Conservation (phyloP, 1,284 basidiomycete species). For the Apiotrichum laibachii region DNA sequence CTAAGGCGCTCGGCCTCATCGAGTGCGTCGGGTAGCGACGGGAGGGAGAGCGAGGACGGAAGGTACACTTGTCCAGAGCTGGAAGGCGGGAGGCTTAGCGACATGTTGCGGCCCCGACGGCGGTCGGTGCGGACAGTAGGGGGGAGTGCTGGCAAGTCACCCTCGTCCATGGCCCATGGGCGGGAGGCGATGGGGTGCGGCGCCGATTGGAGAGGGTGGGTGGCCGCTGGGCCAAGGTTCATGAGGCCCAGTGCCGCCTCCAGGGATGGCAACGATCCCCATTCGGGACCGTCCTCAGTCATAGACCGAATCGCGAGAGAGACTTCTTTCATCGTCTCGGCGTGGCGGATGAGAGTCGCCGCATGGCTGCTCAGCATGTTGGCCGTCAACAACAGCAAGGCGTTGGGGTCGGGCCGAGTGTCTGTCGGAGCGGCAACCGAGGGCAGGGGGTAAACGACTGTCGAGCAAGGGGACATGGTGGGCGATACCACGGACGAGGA, state of each 20-base stretch:
- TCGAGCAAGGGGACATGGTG: constrained; percentile 12
- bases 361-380: constrained; percentile 39
- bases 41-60: background rate
- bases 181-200: too few relatives aligned
- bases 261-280: constrained; percentile 19
- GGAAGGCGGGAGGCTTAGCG: too few relatives aligned
- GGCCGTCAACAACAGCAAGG: constrained; percentile 27
- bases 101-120: background rate
- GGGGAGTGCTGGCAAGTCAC: too few relatives aligned
- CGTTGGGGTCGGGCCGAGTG: background rate
- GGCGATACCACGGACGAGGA: background rate
- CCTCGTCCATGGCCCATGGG: too few relatives aligned
- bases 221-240: background rate
- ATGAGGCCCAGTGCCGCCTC: background rate
- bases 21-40: background rate
- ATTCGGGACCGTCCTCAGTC: constrained; percentile 34
- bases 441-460: background rate
- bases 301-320: constrained; percentile 29
- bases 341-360: constrained; percentile 28
- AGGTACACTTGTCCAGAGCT: too few relatives aligned
- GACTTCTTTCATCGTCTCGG: constrained; percentile 23
- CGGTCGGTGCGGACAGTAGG: too few relatives aligned
- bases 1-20: constrained; percentile 19
- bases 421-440: background rate
- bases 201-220: too few relatives aligned